phyloP scores from a whole-genome alignment of 257 asterid species.

The Perilla frutescens region DNA sequence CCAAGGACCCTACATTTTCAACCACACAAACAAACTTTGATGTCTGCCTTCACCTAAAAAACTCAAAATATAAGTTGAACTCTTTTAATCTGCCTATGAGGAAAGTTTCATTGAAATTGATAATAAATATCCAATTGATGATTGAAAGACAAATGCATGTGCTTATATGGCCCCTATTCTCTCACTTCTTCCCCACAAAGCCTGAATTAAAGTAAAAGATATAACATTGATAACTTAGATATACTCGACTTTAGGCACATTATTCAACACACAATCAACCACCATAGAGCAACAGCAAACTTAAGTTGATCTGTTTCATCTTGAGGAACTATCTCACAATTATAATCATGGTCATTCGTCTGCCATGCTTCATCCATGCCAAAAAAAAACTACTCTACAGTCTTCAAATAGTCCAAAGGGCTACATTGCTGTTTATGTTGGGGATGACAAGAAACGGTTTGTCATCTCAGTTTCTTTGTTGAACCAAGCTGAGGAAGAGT shows the following conservation, averaged over 20 bases:
- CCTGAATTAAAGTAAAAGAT: neutral
- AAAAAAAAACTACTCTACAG: too few species aligned
- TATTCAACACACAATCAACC: neutral
- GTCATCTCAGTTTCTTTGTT: too few species aligned
- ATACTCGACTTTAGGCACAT: neutral
- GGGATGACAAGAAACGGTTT: too few species aligned
- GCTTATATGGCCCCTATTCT: neutral
- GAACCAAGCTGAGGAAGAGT: too few species aligned
- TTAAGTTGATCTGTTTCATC: neutral
- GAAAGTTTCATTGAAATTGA: neutral
- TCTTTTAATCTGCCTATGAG: neutral
- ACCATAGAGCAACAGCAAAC: neutral
- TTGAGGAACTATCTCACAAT: neutral
- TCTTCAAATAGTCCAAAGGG: neutral
- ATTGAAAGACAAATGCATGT: neutral
- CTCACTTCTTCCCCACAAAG: neutral
- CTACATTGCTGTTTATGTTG: neutral
- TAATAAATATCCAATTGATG: neutral
- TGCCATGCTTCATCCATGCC: neutral
- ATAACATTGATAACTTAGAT: neutral
- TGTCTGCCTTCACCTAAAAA: neutral
- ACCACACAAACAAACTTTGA: neutral
- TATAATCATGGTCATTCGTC: neutral
- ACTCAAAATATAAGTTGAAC: neutral
- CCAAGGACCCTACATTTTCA: neutral